Percentiles rank a stretch among this genome's conserved stretches.
These are phyloP conservation scores for Umbilicus rupestris DNA, from an alignment of 164 flowering plant genomes.

Conservation along the genomic window DNA sequence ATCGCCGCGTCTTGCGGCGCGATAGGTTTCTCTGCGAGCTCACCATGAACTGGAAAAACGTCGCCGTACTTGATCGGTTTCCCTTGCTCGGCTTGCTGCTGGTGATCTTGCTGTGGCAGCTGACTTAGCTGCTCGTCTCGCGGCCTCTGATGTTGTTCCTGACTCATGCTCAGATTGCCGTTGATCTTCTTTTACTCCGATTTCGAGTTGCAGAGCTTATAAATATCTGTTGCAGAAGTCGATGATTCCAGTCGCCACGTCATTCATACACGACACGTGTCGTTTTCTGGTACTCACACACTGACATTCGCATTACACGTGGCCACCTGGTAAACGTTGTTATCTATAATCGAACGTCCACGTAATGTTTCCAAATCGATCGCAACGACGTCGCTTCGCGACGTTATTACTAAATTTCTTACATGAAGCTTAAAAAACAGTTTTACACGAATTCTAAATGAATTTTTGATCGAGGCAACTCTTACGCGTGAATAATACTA, in stretches of 20 bases:
- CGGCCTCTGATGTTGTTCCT: conserved; percentile 26
- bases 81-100: conserved; percentile 7
- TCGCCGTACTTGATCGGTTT: conserved; percentile 42
- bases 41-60: conserved; percentile 38
- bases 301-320: background rate
- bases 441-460: too few relatives aligned
- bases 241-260: background rate
- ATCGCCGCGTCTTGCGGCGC: conserved; percentile 41
- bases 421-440: too few relatives aligned
- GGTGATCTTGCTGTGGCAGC: conserved; percentile 17
- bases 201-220: background rate
- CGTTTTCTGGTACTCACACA: background rate
- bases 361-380: background rate
- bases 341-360: too few relatives aligned
- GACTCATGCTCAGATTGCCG: conserved; percentile 27
- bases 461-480: too few relatives aligned
- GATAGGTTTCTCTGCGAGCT: conserved; percentile 25
- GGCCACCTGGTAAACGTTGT: background rate
- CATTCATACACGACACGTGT: background rate
- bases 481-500: background rate
- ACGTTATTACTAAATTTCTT: too few relatives aligned
- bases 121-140: conserved; percentile 15
- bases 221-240: background rate
- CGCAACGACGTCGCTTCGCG: too few relatives aligned
- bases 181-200: background rate